These are phyloP conservation scores for Mercurialis annua DNA, from an alignment of 345 rosid species.

Conservation along the genomic window DNA sequence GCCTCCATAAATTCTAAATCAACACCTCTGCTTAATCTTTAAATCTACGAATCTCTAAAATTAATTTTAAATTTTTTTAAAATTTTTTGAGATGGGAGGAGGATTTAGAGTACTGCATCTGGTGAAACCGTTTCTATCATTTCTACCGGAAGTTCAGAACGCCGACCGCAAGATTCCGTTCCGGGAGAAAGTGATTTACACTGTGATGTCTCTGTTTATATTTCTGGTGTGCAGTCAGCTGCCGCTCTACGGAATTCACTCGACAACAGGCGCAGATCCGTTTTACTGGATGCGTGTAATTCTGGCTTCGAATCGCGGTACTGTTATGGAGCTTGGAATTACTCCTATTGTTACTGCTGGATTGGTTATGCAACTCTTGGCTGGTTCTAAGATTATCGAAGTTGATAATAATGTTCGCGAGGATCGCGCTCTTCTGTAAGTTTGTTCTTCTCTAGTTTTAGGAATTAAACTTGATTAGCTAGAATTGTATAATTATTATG, in stretches of 20 bases:
- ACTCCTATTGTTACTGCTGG: slow-evolving; percentile 76
- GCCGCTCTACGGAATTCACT: slow-evolving; percentile 70
- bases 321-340: slow-evolving; percentile 77
- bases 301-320: slow-evolving; percentile 71
- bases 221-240: slow-evolving; percentile 73
- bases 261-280: slow-evolving; percentile 66
- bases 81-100: slow-evolving; percentile 15
- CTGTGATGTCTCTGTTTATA: slow-evolving; percentile 56
- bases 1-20: too few species aligned
- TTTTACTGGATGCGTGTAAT: slow-evolving; percentile 83
- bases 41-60: too few species aligned
- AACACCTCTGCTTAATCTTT: too few species aligned
- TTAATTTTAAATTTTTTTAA: too few species aligned
- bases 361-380: slow-evolving; percentile 63
- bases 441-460: too few species aligned
- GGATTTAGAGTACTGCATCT: slow-evolving; percentile 26
- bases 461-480: too few species aligned
- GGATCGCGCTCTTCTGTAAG: slow-evolving; percentile 69
- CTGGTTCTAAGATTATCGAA: slow-evolving; percentile 74
- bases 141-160: slow-evolving; percentile 59
- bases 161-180: slow-evolving; percentile 67
- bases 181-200: slow-evolving; percentile 59
- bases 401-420: slow-evolving; percentile 72
- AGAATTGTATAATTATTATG: too few species aligned
- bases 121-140: slow-evolving; percentile 43